Base-by-base conservation (phyloP, 306 rosid genomes). In the Quercus wislizeni region DNA sequence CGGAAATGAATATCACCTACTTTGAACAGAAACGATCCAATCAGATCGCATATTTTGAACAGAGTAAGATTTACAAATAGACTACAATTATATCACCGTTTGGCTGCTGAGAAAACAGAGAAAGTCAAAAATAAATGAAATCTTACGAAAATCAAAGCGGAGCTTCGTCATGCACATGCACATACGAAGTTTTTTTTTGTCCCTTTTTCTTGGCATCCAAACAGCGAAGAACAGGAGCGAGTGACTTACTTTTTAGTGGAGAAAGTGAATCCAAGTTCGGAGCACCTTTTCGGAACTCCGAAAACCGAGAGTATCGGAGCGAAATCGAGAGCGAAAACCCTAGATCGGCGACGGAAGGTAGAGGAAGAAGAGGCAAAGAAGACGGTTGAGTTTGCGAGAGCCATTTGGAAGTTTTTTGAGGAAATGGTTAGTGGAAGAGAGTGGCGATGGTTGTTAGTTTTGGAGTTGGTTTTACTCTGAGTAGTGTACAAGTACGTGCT, bases 331-430 rank as follows among this genome's bases (percentile, higher is more conserved):
- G 80, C 82, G 64, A 86, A 85, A 65, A 82, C 57, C 65, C 78
- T 80, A 21, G 83, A 75, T 35, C 74, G 81, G 31, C 38, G 84
- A 17, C 30, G 49, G 64, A 49, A 49, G 54, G 54, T 0, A 13
- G 4, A 49, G 54, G 84, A 6, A 79, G 85, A 78, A 69, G 94
- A 76, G 78, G 93, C 87, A 62, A 89, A 62, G 68, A 83, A 81
- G 72, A 86, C 76, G 57, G 85, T 74, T 78, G 54, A 49, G 4
- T 79, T 90, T 25, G 90, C 69, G 74, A 87, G 61, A 57, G 96
- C 90, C 98, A 92, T 49, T 49, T 92, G 76, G 75, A 19, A 46
- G 20, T 17, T 41, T 41, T 41, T 41, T 41, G 46, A 8, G 12
- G 46, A 41, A 41, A 41, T 41, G 46, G 46, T 8, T 41, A 41